Base-by-base conservation (phyloP, 345 rosid genomes). In the Luvunga scandens region DNA sequence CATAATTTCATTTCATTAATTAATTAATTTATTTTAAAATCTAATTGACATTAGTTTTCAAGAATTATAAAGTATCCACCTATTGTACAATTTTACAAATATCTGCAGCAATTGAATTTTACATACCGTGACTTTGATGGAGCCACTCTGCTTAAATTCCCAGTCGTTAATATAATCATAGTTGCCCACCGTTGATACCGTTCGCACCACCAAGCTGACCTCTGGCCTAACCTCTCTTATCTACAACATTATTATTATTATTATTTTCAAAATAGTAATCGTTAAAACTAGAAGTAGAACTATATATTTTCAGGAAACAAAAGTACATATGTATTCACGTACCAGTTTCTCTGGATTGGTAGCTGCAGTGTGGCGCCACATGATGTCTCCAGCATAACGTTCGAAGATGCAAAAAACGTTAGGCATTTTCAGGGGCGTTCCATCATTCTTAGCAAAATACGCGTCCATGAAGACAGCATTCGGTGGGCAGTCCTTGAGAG, bases 331-430 rank as follows among this genome's bases (percentile, higher is more conserved):
- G 1, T 13, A 45, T 13, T 12, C 50, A 61, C 63, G 1, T 62
- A 68, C 78, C 72, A 24, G 2, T 24, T 28, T 80, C 19, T 80
- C 78, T 0, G 89, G 90, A 71, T 81, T 76, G 25, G 66, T 25
- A 10, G 78, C 45, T 72, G 83, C 90, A 19, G 90, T 81, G 72
- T 87, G 90, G 28, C 88, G 86, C 88, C 90, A 87, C 86, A 80
- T 81, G n/a, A 85, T 24, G 56, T 87, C 88, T 63, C 87, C 87
- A 1, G 87, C 81, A 50, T 84, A 79, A 13, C 87, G 80, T 76
- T 81, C 87, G n/a, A 81, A 84, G 34, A 84, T 69, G 79, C 84
- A 84, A 7, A 79, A 81, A 10, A 50, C 77, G 16, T 84, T 78
- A 10, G 81, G 6, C 2, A 78, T 59, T 34, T 66, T 25, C 31